Evolutionary conservation across 306 rosid species (phyloP).

Genomic region (Alnus rubra): DNA sequence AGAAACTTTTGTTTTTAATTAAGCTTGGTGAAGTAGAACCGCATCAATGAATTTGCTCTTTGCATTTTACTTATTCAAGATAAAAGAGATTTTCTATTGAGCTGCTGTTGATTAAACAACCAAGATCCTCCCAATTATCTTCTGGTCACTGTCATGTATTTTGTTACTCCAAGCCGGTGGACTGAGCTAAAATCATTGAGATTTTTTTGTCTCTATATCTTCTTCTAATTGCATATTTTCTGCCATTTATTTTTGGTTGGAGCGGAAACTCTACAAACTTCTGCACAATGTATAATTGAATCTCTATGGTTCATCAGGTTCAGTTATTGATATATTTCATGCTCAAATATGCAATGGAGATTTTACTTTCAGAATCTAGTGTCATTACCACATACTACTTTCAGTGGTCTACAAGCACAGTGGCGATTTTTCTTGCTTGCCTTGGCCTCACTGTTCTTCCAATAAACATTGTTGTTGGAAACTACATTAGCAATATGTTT

Average conservation of each 20-base stretch:
- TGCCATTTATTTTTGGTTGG: conserved; percentile 18
- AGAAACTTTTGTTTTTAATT: background rate
- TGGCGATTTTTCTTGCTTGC: conserved; percentile 93
- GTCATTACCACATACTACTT: conserved; percentile 92
- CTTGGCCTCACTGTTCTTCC: conserved; percentile 98
- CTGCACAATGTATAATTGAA: conserved; percentile 38
- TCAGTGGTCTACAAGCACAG: conserved; percentile 83
- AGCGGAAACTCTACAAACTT: conserved; percentile 9
- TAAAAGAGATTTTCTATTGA: background rate
- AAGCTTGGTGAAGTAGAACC: conserved; percentile 19
- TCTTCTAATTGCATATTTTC: conserved; percentile 7
- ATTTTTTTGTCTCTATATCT: background rate
- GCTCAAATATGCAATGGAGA: conserved; percentile 97
- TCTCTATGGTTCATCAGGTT: conserved; percentile 57
- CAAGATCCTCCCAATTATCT: background rate
- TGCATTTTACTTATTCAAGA: background rate
- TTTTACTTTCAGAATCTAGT: conserved; percentile 93
- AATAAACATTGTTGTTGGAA: conserved; percentile 79
- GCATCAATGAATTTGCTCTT: conserved; percentile 1
- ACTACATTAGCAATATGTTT: conserved; percentile 94
- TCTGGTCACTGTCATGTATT: background rate
- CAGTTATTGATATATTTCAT: conserved; percentile 96
- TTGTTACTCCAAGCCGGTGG: background rate
- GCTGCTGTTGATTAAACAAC: background rate
- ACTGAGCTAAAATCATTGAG: background rate